These are phyloP conservation scores for Taphrina pruni DNA, from an alignment of 1,139 yeast species.

Conservation along the genomic window DNA sequence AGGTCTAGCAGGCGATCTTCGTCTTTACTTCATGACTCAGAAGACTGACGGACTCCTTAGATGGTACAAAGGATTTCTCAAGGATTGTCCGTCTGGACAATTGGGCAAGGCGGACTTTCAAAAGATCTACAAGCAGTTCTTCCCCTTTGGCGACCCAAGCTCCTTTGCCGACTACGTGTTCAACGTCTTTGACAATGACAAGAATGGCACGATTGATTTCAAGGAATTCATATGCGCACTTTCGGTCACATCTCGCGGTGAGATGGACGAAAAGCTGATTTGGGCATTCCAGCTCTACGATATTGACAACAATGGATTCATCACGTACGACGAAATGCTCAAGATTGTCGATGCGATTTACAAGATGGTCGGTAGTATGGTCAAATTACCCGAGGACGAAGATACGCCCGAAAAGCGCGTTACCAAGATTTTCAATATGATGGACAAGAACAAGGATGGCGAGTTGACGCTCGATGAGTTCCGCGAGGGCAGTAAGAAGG, in stretches of 20 bases:
- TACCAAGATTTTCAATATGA: constrained; percentile 72
- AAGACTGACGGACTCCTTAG: constrained; percentile 3
- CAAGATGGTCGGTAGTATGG: constrained; percentile 96
- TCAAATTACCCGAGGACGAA: constrained; percentile 86
- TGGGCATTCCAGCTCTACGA: constrained; percentile 88
- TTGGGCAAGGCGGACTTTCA: constrained; percentile 85
- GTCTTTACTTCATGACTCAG: neutral
- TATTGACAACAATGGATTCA: constrained; percentile 73
- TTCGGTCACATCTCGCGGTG: constrained; percentile 86
- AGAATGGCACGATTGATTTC: constrained; percentile 83
- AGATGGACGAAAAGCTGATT: constrained; percentile 79
- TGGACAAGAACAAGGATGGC: constrained; percentile 73
- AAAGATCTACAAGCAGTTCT: constrained; percentile 91
- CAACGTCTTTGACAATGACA: constrained; percentile 83
- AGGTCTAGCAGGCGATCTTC: neutral
- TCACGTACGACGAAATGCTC: constrained; percentile 78
- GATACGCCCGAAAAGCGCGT: constrained; percentile 89
- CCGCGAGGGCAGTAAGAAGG: constrained; percentile 72
- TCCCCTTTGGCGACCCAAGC: constrained; percentile 97
- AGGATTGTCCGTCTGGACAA: constrained; percentile 94
- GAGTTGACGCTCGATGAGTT: constrained; percentile 81
- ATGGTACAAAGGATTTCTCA: constrained; percentile 55
- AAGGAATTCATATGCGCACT: constrained; percentile 89
- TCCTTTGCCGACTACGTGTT: constrained; percentile 89
- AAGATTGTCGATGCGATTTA: constrained; percentile 82